These are phyloP conservation scores for Halophytophthora batemanensis DNA, from an alignment of 352 stramenopile genomes.

Conservation along the genomic window DNA sequence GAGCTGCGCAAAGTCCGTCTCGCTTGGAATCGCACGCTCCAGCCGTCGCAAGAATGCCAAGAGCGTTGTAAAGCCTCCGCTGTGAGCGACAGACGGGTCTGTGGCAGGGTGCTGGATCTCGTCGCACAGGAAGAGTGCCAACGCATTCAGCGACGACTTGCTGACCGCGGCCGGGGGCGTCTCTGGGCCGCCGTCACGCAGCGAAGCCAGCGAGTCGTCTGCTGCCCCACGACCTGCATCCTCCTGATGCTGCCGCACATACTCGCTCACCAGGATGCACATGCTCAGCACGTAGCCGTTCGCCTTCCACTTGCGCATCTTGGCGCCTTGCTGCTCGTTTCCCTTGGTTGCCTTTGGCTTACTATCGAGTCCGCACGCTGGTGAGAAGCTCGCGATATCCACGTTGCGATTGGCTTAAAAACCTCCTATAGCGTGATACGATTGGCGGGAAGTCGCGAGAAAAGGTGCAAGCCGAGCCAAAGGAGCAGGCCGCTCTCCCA, in stretches of 20 bases:
- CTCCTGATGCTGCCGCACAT: conserved; percentile 42
- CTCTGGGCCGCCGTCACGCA: conserved; percentile 9
- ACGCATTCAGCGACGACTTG: conserved; percentile 32
- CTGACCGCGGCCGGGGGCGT: conserved; percentile 15
- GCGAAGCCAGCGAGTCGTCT: conserved; percentile 21
- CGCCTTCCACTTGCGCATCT: conserved; percentile 35
- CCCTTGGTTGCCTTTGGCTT: neutral
- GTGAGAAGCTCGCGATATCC: no score
- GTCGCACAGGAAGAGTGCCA: conserved; percentile 49
- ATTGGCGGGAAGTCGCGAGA: no score
- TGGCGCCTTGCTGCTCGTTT: conserved; percentile 6
- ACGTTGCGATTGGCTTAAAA: no score
- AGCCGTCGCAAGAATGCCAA: conserved; percentile 45
- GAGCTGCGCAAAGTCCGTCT: conserved; percentile 40
- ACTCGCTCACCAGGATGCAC: conserved; percentile 44
- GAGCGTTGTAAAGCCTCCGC: conserved; percentile 25
- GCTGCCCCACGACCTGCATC: conserved; percentile 16
- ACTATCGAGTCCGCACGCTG: no score
- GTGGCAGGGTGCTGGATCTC: conserved; percentile 50
- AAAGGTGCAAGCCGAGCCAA: no score
- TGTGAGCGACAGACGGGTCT: conserved; percentile 8
- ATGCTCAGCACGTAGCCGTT: conserved; percentile 54
- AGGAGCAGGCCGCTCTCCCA: no score
- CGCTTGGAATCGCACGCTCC: conserved; percentile 29
- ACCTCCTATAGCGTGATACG: no score